A percentile compares a stretch with the other conserved stretches of the same genome.
Evolutionary conservation across 345 rosid genomes (phyloP).

Genomic region (Melaleuca quinquenervia): DNA sequence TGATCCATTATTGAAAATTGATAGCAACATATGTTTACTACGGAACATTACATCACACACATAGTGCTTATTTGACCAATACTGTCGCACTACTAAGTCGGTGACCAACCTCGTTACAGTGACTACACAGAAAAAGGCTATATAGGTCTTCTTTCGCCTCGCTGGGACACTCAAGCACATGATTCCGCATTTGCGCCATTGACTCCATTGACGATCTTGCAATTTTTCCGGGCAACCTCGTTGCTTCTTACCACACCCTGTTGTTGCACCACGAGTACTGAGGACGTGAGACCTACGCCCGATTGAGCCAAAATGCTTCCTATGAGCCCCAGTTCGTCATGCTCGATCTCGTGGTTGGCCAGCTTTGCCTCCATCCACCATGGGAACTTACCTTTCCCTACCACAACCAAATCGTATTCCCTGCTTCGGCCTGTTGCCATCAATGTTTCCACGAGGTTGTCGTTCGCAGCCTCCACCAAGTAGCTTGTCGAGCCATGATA

Average conservation of each 20-base stretch:
- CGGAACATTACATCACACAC: not conserved
- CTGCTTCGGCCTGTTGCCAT: slow-evolving; percentile 34
- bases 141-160: not conserved
- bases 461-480: slow-evolving; percentile 25
- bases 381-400: slow-evolving; percentile 65
- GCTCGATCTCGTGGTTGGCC: slow-evolving; percentile 44
- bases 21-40: not conserved
- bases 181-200: not conserved
- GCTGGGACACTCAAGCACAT: not conserved
- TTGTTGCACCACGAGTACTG: slow-evolving; percentile 45
- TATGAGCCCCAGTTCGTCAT: slow-evolving; percentile 36
- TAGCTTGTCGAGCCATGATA: slow-evolving; percentile 36
- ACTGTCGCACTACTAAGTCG: not conserved
- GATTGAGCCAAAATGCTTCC: slow-evolving; percentile 37
- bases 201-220: not conserved
- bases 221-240: not conserved
- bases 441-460: slow-evolving; percentile 36
- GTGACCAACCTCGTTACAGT: not conserved
- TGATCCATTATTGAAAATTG: not conserved
- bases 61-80: not conserved
- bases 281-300: slow-evolving; percentile 18
- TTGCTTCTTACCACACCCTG: slow-evolving; percentile 23
- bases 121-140: not conserved
- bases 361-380: slow-evolving; percentile 29
- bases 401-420: slow-evolving; percentile 55